Percentiles rank a stretch among this genome's conserved stretches.
Conservation (phyloP, 805 yeast genomes). For the Brettanomyces anomalus region DNA sequence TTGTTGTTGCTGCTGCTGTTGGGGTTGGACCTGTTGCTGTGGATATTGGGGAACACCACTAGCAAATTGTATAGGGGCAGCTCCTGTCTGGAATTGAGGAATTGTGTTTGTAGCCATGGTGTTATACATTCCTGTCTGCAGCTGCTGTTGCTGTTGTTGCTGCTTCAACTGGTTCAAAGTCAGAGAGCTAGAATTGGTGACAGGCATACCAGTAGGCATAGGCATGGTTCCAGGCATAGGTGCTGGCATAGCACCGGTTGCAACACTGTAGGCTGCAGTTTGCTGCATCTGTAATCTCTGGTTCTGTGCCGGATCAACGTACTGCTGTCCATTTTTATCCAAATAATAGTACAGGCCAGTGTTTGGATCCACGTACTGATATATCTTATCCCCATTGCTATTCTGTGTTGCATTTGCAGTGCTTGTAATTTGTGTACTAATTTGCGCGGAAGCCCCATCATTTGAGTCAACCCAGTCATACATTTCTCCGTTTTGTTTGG, state of each 20-base stretch:
- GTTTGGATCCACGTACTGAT: conserved; percentile 62
- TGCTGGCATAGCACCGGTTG: neutral
- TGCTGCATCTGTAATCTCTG: conserved; percentile 18
- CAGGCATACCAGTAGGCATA: neutral
- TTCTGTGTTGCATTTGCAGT: conserved; percentile 18
- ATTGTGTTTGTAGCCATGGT: too few relatives aligned
- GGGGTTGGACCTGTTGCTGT: conserved; percentile 6
- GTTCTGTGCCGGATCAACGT: conserved; percentile 36
- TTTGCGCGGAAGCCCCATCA: conserved; percentile 7
- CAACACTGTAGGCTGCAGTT: conserved; percentile 4
- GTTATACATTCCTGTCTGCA: conserved; percentile 2
- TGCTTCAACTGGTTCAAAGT: conserved; percentile 3
- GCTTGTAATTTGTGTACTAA: neutral
- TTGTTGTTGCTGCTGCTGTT: conserved; percentile 7
- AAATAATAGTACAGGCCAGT: conserved; percentile 62
- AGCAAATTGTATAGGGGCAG: too few relatives aligned
- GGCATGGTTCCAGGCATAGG: neutral
- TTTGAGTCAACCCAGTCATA: conserved; percentile 28
- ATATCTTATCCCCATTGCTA: conserved; percentile 37
- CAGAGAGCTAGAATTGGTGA: conserved; percentile 2
- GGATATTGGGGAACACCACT: conserved; percentile 2
- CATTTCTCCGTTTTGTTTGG: conserved; percentile 5
- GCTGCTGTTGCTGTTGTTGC: conserved; percentile 5
- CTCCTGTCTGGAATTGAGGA: too few relatives aligned
- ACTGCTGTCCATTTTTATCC: conserved; percentile 62